phyloP scores from a whole-genome alignment of 805 yeast genomes.

The Cyberlindnera petersonii region DNA sequence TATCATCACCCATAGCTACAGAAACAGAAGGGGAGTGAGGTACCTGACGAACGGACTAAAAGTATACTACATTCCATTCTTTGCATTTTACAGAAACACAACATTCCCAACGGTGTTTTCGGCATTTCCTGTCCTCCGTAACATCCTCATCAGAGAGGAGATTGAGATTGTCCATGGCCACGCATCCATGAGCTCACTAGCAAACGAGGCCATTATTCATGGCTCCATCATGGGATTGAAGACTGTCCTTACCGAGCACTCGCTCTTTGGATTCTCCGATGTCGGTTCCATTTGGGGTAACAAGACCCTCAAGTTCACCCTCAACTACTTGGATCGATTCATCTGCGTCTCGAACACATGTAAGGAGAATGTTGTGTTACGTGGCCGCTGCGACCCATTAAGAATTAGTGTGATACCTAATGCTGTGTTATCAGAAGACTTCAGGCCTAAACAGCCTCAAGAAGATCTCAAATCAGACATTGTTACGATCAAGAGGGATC shows the following conservation, averaged over 20 bases:
- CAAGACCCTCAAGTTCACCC: constrained; percentile 75
- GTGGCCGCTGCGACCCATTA: constrained; percentile 78
- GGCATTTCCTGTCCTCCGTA: constrained; percentile 79
- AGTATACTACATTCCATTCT: constrained; percentile 84
- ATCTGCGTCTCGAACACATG: constrained; percentile 97
- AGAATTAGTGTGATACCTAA: constrained; percentile 90
- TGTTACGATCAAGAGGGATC: constrained; percentile 26
- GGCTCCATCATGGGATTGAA: constrained; percentile 88
- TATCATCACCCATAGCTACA: constrained; percentile 86
- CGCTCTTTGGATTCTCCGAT: constrained; percentile 89
- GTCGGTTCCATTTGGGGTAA: constrained; percentile 81
- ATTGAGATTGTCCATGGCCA: constrained; percentile 94
- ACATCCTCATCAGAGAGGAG: constrained; percentile 78
- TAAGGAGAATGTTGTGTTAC: constrained; percentile 87
- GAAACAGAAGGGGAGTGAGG: constrained; percentile 76
- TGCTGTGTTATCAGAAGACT: constrained; percentile 85
- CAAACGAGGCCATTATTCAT: constrained; percentile 90
- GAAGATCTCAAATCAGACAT: background rate
- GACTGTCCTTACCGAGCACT: constrained; percentile 94
- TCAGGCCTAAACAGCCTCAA: constrained; percentile 42
- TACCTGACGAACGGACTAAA: constrained; percentile 85
- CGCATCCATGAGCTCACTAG: constrained; percentile 80
- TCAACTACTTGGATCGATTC: constrained; percentile 84
- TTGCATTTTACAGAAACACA: constrained; percentile 76
- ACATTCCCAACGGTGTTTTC: constrained; percentile 88